Evolutionary conservation across 2,329 filamentous ascomycete genomes (phyloP).

Genomic region (Mycosphaerelloides madeirae): DNA sequence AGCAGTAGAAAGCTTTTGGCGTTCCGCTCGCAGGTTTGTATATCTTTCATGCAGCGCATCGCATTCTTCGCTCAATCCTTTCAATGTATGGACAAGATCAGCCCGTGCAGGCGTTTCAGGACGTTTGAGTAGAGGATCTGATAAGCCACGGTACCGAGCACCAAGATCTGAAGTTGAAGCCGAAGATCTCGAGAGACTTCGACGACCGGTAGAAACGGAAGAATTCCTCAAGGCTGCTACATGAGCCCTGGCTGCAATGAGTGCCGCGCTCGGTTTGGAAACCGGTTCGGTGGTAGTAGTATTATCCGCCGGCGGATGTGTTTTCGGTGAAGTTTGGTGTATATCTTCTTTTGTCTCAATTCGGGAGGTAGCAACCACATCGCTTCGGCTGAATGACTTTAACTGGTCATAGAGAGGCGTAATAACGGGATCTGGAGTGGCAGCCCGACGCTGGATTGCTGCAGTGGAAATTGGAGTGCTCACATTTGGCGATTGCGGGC

Average conservation of each 20-base stretch:
- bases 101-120: constrained; percentile 2
- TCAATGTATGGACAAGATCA: constrained; percentile 14
- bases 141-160: constrained; percentile 1
- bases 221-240: constrained; percentile 17
- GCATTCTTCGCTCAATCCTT: constrained; percentile 21
- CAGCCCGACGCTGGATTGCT: no score
- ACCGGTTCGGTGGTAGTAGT: neutral
- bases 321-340: no score
- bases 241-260: constrained; percentile 19
- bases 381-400: no score
- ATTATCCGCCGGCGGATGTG: no score
- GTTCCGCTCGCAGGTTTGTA: constrained; percentile 26
- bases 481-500: no score
- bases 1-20: constrained; percentile 24
- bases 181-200: neutral
- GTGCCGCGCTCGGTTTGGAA: constrained; percentile 7
- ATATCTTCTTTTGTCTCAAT: no score
- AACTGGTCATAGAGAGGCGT: no score
- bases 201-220: constrained; percentile 2
- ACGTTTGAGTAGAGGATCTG: constrained; percentile 7
- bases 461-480: no score
- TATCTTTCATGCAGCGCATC: constrained; percentile 28
- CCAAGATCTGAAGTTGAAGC: neutral
- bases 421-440: no score
- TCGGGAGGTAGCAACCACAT: no score